phyloP scores from a whole-genome alignment of 768 basidiomycete genomes.

The Xanthoconium purpureum region DNA sequence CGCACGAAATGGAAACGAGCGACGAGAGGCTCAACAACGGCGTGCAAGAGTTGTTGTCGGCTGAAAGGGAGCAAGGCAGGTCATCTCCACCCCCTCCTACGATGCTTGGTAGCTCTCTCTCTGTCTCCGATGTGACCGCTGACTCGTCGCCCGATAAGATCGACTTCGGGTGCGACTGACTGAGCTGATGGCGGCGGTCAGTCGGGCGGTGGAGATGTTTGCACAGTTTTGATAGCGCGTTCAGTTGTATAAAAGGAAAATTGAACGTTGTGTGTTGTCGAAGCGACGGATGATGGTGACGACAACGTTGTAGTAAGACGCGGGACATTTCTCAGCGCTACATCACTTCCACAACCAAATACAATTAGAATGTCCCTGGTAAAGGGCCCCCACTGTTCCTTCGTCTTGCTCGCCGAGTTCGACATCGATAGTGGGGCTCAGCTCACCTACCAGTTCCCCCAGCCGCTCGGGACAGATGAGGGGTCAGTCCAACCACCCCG shows the following conservation, averaged over 20 bases:
- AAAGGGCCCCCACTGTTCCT: constrained; percentile 79
- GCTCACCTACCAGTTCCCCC: constrained; percentile 93
- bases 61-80: constrained; percentile 35
- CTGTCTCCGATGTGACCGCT: constrained; percentile 6
- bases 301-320: constrained; percentile 4
- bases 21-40: constrained; percentile 13
- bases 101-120: constrained; percentile 23
- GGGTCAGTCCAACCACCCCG: constrained; percentile 52
- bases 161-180: constrained; percentile 19
- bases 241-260: constrained; percentile 28
- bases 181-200: constrained; percentile 28
- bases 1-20: constrained; percentile 14
- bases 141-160: constrained; percentile 18
- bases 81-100: constrained; percentile 20
- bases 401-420: constrained; percentile 97
- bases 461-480: constrained; percentile 91
- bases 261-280: constrained; percentile 8
- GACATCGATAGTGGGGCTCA: constrained; percentile 94
- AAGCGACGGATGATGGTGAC: background rate
- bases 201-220: constrained; percentile 26
- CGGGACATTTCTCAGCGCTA: constrained; percentile 9
- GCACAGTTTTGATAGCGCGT: constrained; percentile 9
- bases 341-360: background rate
- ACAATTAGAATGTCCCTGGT: constrained; percentile 43
- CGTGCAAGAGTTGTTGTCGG: constrained; percentile 18